Evolutionary conservation across 163 green algal species (phyloP).

Genomic region (Scenedesmus sp.): DNA sequence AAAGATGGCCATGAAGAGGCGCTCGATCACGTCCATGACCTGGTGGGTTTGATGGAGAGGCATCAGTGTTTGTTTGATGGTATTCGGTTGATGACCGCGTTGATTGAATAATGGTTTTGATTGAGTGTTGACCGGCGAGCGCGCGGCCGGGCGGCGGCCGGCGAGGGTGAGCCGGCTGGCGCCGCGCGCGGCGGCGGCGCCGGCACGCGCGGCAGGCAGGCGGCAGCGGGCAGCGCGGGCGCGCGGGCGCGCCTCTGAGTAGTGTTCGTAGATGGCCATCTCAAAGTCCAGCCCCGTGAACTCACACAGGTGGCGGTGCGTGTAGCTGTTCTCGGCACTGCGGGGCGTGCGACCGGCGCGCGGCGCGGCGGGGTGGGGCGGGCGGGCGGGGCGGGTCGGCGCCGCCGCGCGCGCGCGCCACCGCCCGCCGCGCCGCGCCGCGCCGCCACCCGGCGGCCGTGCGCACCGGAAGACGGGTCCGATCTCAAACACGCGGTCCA

Average conservation of each 20-base stretch:
- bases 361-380: too few species aligned
- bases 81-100: too few species aligned
- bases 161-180: too few species aligned
- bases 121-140: too few species aligned
- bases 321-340: conserved; percentile 96
- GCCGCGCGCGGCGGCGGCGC: too few species aligned
- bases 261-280: conserved; percentile 98
- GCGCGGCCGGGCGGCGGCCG: too few species aligned
- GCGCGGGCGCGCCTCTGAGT: conserved; percentile 80
- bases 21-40: conserved; percentile 95
- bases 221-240: not conserved
- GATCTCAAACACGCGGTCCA: conserved; percentile 96
- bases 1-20: conserved; percentile 96
- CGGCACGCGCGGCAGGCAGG: too few species aligned
- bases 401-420: not conserved
- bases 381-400: not conserved
- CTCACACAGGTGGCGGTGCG: conserved; percentile 99
- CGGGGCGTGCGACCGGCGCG: not conserved
- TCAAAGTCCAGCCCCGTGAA: conserved; percentile 99
- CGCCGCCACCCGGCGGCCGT: too few species aligned
- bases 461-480: conserved; percentile 91
- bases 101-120: too few species aligned
- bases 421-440: too few species aligned
- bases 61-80: too few species aligned
- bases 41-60: too few species aligned